phyloP scores from a whole-genome alignment of 495 filamentous ascomycete genomes.

The Xylaria castorea region DNA sequence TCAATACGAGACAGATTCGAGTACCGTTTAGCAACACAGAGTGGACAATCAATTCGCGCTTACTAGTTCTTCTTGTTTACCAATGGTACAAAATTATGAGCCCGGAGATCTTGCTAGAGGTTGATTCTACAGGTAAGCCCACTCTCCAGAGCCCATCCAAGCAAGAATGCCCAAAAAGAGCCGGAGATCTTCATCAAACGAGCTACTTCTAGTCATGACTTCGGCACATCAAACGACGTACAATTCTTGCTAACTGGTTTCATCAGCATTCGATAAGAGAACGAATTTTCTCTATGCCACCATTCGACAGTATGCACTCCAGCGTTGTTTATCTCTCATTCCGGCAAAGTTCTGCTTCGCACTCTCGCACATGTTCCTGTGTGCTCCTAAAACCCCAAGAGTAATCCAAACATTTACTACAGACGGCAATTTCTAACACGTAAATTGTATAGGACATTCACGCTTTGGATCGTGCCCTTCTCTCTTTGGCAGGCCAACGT shows the following conservation, averaged over 20 bases:
- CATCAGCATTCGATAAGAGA: slow-evolving; percentile 69
- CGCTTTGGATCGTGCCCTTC: slow-evolving; percentile 78
- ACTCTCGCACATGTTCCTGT: not conserved
- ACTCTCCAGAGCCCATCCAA: not conserved
- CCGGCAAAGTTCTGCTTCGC: not conserved
- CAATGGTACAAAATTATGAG: slow-evolving; percentile 88
- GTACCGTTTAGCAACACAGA: slow-evolving; percentile 9
- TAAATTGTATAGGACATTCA: slow-evolving; percentile 59
- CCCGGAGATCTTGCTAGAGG: slow-evolving; percentile 70
- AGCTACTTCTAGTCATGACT: not conserved
- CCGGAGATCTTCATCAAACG: not conserved
- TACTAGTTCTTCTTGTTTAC: slow-evolving; percentile 70
- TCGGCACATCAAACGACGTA: not conserved
- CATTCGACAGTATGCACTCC: slow-evolving; percentile 57
- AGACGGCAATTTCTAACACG: not conserved
- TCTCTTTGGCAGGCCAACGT: slow-evolving; percentile 64
- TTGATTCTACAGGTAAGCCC: slow-evolving; percentile 70
- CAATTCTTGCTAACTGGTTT: not conserved
- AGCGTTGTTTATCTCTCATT: not conserved
- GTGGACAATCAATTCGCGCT: slow-evolving; percentile 59
- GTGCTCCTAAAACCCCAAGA: not conserved
- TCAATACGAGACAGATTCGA: slow-evolving; percentile 41
- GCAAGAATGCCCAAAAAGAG: not conserved
- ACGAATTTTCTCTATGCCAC: slow-evolving; percentile 71
- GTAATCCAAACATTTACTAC: not conserved